Evolutionary conservation across 345 rosid genomes (phyloP).

Genomic region (Pugionium cornutum): DNA sequence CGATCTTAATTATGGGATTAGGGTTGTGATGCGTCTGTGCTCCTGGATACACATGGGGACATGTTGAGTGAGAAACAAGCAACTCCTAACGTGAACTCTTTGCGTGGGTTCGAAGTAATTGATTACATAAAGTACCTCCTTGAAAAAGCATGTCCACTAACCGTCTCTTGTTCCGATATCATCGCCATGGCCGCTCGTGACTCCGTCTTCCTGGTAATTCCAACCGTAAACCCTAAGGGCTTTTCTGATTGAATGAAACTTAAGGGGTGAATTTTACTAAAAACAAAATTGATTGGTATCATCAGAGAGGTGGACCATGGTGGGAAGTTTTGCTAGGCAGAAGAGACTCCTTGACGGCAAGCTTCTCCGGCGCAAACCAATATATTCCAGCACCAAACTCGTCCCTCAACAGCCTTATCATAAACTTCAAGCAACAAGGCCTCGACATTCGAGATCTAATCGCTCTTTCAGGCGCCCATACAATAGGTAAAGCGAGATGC

Average conservation of each 20-base stretch:
- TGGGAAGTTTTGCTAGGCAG: constrained; percentile 73
- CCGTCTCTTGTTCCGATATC: constrained; percentile 81
- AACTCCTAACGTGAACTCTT: constrained; percentile 59
- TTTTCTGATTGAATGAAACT: not conserved
- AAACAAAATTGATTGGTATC: not conserved
- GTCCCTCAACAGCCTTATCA: constrained; percentile 50
- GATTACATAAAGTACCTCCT: constrained; percentile 64
- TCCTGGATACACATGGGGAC: constrained; percentile 58
- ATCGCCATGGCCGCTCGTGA: constrained; percentile 77
- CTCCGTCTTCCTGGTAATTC: constrained; percentile 49
- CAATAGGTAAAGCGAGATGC: constrained; percentile 59
- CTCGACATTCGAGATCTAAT: constrained; percentile 62
- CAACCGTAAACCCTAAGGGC: not conserved
- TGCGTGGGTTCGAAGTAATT: constrained; percentile 70
- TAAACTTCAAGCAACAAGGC: constrained; percentile 64
- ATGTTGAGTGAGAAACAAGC: constrained; percentile 78
- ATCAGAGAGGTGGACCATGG: constrained; percentile 73
- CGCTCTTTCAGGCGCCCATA: constrained; percentile 76
- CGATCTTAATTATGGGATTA: not conserved
- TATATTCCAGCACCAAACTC: constrained; percentile 1
- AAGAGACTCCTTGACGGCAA: constrained; percentile 51
- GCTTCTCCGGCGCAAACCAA: constrained; percentile 17
- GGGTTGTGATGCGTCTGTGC: constrained; percentile 83
- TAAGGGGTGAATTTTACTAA: not conserved
- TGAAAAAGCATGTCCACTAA: constrained; percentile 77